A percentile compares a stretch with the other conserved stretches of the same genome.
These are phyloP conservation scores for Perkinsus olseni DNA, from an alignment of 169 alveolate species.

Conservation along the genomic window DNA sequence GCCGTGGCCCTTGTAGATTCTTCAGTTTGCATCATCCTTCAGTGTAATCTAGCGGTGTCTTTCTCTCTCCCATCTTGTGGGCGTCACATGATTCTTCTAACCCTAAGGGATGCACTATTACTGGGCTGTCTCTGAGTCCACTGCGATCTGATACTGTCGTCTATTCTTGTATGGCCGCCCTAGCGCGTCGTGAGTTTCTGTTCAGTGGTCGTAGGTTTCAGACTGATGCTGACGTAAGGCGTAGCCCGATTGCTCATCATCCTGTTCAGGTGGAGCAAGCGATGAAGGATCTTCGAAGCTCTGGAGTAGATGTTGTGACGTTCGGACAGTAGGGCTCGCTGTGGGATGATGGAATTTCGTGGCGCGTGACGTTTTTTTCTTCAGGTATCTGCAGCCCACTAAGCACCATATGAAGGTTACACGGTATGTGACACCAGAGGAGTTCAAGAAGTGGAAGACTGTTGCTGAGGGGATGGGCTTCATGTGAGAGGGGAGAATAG, in stretches of 20 bases:
- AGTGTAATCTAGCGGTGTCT: too few species aligned
- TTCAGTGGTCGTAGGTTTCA: too few species aligned
- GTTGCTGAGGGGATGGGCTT: slow-evolving; percentile 44
- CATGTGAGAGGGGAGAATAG: not conserved
- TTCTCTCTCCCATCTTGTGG: too few species aligned
- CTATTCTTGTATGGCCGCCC: too few species aligned
- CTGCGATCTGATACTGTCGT: too few species aligned
- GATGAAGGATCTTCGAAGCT: slow-evolving; percentile 23
- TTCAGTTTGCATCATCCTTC: too few species aligned
- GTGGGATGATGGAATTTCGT: not conserved
- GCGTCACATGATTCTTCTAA: too few species aligned
- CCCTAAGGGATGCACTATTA: too few species aligned
- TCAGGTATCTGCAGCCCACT: slow-evolving; percentile 38
- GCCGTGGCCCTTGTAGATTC: too few species aligned
- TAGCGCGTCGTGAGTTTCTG: too few species aligned
- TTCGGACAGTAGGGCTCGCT: slow-evolving; percentile 24
- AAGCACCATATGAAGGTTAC: slow-evolving; percentile 42
- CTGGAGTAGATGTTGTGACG: slow-evolving; percentile 42
- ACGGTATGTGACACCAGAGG: slow-evolving; percentile 36
- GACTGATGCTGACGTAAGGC: too few species aligned
- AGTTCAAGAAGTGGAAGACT: slow-evolving; percentile 29
- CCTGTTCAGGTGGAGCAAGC: slow-evolving; percentile 5
- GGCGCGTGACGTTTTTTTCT: not conserved
- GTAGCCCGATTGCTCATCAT: not conserved
- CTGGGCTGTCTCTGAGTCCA: too few species aligned